Base-by-base conservation (phyloP, 2,329 filamentous ascomycete species). In the Ascosphaera aggregata region DNA sequence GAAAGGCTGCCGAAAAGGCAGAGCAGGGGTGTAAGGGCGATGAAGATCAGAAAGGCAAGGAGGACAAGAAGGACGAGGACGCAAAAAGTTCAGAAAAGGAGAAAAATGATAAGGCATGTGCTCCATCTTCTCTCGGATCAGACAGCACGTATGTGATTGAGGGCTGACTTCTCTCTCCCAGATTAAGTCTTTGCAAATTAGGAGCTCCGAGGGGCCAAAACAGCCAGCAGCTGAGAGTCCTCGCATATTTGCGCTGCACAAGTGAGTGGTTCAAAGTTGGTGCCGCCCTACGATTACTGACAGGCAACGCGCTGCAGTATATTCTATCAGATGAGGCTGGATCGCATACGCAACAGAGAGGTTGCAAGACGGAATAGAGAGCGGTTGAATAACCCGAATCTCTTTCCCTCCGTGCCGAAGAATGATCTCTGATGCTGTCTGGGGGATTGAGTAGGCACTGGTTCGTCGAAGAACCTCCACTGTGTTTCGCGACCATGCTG, bases 371-470 rank as follows among this genome's bases (percentile, higher is more conserved):
- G 79, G 39, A 89, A 86, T 50, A 72, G 76, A 34, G 81, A 94
- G 54, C 71, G 82, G 35, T 56, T 92, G 43, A 76, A 71, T 44
- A 77, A 84, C 51, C 80, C 82, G 1, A 70, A 67, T 18, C 71
- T 78, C 42, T 95, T 95, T 51, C 89, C 89, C 1, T 78, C 80
- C 34, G 82, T 89, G 1, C 86, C 86, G 2, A 78, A 71, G 39
- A 69, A 68, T 32, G 57, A 57, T 16, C 43, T 59, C 38, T 56
- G 37, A 49, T 36, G 22, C 17, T 13, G n/a, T n/a, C n/a, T n/a
- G n/a, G n/a, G n/a, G n/a, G n/a, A n/a, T n/a, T n/a, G n/a, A n/a
- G n/a, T n/a, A n/a, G n/a, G n/a, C n/a, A n/a, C n/a, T n/a, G n/a
- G n/a, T n/a, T n/a, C n/a, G n/a, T n/a, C n/a, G n/a, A n/a, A n/a